A percentile compares a stretch with the other conserved stretches of the same genome.
These are phyloP conservation scores for Pythium vanterpoolii DNA, from an alignment of 352 stramenopile species.

Conservation along the genomic window DNA sequence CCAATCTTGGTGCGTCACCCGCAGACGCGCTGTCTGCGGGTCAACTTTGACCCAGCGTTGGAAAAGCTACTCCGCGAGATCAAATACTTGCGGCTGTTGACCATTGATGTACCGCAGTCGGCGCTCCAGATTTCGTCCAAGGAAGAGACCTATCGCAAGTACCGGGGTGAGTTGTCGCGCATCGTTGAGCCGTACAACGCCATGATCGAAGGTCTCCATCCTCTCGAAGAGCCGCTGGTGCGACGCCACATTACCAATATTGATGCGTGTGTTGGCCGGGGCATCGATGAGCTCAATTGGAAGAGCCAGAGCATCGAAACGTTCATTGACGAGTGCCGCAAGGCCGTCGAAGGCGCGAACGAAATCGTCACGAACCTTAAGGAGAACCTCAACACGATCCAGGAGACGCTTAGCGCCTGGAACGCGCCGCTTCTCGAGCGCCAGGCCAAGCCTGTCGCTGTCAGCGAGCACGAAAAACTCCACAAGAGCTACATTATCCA, in stretches of 20 bases:
- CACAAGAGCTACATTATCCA: conserved; percentile 93
- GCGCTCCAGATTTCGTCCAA: conserved; percentile 95
- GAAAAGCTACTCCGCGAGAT: conserved; percentile 97
- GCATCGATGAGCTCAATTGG: conserved; percentile 96
- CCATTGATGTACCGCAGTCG: conserved; percentile 92
- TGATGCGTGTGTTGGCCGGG: conserved; percentile 90
- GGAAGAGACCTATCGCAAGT: conserved; percentile 95
- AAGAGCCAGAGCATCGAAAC: conserved; percentile 89
- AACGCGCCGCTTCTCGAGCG: conserved; percentile 92
- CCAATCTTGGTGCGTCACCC: conserved; percentile 89
- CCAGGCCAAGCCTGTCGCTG: conserved; percentile 94
- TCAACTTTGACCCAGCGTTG: conserved; percentile 98
- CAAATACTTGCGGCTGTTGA: conserved; percentile 96
- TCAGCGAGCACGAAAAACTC: conserved; percentile 95
- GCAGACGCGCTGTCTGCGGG: conserved; percentile 89
- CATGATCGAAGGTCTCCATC: conserved; percentile 95
- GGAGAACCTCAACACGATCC: conserved; percentile 94
- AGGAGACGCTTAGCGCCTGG: conserved; percentile 92
- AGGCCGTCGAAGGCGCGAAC: conserved; percentile 84
- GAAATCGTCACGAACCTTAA: conserved; percentile 96
- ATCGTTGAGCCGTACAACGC: conserved; percentile 98
- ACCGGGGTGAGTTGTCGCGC: conserved; percentile 95
- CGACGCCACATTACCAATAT: conserved; percentile 96
- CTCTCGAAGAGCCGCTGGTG: conserved; percentile 96
- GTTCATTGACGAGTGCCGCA: conserved; percentile 93